Conservation (phyloP, 2,329 filamentous ascomycete genomes). For the Fusarium newnesense region DNA sequence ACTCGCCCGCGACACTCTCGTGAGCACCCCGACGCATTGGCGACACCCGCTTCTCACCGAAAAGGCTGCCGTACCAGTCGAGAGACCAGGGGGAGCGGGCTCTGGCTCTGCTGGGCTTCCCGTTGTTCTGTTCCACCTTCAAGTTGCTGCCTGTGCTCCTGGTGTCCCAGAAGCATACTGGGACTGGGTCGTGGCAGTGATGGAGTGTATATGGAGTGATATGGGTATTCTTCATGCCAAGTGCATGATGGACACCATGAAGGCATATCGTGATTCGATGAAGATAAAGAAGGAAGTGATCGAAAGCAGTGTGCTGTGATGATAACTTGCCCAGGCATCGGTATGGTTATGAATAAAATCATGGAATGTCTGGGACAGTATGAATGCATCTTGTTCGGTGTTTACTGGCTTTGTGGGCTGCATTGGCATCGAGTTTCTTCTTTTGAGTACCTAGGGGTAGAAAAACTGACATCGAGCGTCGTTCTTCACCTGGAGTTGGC, state of each 20-base stretch:
- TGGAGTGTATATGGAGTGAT: conserved; percentile 61
- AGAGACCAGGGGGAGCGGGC: conserved; percentile 53
- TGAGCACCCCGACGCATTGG: conserved; percentile 62
- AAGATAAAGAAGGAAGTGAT: conserved; percentile 18
- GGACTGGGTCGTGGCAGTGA: conserved; percentile 56
- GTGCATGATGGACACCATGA: conserved; percentile 56
- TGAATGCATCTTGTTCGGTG: conserved; percentile 22
- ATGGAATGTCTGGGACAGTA: neutral
- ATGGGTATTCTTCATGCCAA: conserved; percentile 64
- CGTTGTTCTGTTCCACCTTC: conserved; percentile 60
- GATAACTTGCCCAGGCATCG: neutral
- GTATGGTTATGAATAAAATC: neutral
- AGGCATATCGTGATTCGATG: conserved; percentile 34
- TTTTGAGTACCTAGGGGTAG: neutral
- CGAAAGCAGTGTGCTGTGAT: conserved; percentile 2
- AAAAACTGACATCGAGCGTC: conserved; percentile 1
- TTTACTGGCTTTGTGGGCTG: conserved; percentile 1
- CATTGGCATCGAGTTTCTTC: conserved; percentile 2
- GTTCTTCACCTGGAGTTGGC: conserved; percentile 8
- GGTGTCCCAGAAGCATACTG: conserved; percentile 56
- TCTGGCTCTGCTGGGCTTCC: conserved; percentile 61
- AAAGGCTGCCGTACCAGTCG: conserved; percentile 49
- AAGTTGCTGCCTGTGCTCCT: conserved; percentile 58
- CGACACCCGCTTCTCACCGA: conserved; percentile 59
- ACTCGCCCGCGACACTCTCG: conserved; percentile 56